Conservation (phyloP, 257 asterid genomes). For the Scutellaria minor region DNA sequence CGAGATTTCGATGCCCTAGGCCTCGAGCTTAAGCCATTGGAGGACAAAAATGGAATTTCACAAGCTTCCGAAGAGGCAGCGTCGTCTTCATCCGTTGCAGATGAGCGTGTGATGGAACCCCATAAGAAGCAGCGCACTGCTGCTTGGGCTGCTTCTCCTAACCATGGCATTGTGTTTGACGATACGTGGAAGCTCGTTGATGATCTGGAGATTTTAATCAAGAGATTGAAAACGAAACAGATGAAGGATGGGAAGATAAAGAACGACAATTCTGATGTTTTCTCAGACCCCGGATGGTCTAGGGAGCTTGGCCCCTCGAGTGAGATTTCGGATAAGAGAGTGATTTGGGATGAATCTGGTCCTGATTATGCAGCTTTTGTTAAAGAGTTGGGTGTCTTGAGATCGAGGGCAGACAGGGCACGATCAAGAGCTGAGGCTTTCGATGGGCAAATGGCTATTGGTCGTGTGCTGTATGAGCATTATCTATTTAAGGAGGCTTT, state of each 20-base stretch:
- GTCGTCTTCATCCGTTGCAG: constrained; percentile 74
- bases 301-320: constrained; percentile 83
- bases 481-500: constrained; percentile 81
- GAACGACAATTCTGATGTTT: constrained; percentile 76
- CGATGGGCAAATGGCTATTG: constrained; percentile 98
- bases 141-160: constrained; percentile 97
- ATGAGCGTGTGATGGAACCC: constrained; percentile 83
- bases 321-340: constrained; percentile 73
- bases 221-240: constrained; percentile 65
- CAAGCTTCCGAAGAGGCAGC: constrained; percentile 68
- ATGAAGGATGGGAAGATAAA: constrained; percentile 81
- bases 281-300: constrained; percentile 96
- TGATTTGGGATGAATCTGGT: constrained; percentile 80
- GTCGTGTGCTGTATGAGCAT: constrained; percentile 82
- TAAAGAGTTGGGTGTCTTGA: constrained; percentile 83
- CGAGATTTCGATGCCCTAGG: constrained; percentile 95
- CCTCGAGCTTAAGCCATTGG: constrained; percentile 70
- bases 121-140: constrained; percentile 92
- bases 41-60: constrained; percentile 51
- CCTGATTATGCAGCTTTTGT: constrained; percentile 75
- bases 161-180: constrained; percentile 93
- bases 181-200: constrained; percentile 95
- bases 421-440: constrained; percentile 93
- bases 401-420: constrained; percentile 91
- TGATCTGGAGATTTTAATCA: constrained; percentile 77